Evolutionary conservation across 2,329 filamentous ascomycete species (phyloP).

Genomic region (Colletotrichum sp.): DNA sequence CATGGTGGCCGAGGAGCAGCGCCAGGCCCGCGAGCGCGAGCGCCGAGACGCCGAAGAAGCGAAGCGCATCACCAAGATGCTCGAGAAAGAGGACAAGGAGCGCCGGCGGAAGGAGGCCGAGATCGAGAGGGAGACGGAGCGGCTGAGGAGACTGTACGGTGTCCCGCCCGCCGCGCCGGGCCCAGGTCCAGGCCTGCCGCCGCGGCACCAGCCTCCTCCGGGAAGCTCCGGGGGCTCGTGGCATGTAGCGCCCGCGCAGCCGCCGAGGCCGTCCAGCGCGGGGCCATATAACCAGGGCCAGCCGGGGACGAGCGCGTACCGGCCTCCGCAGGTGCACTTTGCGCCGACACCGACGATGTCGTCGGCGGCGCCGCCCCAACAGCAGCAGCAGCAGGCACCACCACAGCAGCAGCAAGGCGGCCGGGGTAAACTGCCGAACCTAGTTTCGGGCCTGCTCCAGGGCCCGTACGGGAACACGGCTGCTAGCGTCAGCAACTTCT

Average conservation of each 20-base stretch:
- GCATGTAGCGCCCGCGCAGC: conserved; percentile 19
- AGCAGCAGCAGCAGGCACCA: conserved; percentile 21
- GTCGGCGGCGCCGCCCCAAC: conserved; percentile 14
- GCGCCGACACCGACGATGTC: not conserved
- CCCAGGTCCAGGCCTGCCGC: conserved; percentile 41
- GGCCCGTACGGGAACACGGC: conserved; percentile 41
- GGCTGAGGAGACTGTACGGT: conserved; percentile 74
- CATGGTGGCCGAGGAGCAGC: conserved; percentile 55
- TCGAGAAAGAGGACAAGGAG: conserved; percentile 70
- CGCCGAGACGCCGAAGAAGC: conserved; percentile 52
- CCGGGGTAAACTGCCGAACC: conserved; percentile 26
- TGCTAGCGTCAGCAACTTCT: conserved; percentile 52
- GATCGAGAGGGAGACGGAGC: conserved; percentile 82
- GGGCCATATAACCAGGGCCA: conserved; percentile 12
- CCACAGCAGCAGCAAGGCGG: conserved; percentile 25
- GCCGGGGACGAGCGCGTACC: not conserved
- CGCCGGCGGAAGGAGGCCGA: conserved; percentile 59
- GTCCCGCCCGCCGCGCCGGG: conserved; percentile 40
- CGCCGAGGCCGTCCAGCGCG: conserved; percentile 16
- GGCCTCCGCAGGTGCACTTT: conserved; percentile 30
- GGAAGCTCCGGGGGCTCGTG: not conserved
- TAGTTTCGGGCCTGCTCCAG: conserved; percentile 33
- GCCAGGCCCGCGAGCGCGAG: conserved; percentile 59
- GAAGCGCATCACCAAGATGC: conserved; percentile 66
- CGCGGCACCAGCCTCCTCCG: conserved; percentile 19